Percentiles rank a stretch among this genome's conserved stretches.
Evolutionary conservation across 371 early-diverging fungal species (phyloP).

Genomic region (Mucor circinelloides): DNA sequence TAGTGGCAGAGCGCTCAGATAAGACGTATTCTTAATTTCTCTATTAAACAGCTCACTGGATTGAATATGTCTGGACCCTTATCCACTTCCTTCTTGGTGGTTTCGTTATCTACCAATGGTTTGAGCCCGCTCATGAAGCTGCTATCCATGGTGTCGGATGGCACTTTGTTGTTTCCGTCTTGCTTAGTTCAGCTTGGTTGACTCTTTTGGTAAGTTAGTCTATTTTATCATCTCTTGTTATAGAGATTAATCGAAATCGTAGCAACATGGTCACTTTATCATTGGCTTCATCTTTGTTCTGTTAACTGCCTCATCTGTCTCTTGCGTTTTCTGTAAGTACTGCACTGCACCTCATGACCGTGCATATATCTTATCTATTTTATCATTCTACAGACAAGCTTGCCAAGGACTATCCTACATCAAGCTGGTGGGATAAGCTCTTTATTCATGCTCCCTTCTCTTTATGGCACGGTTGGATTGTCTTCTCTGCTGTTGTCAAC

Average conservation of each 20-base stretch:
- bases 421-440: slow-evolving; percentile 51
- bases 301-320: slow-evolving; percentile 49
- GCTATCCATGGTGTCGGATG: slow-evolving; percentile 66
- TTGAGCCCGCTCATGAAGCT: slow-evolving; percentile 61
- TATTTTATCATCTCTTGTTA: background rate
- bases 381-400: slow-evolving; percentile 43
- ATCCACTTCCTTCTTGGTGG: slow-evolving; percentile 70
- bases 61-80: slow-evolving; percentile 62
- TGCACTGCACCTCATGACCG: background rate
- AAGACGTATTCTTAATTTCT: background rate
- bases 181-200: slow-evolving; percentile 64
- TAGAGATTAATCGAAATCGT: slow-evolving; percentile 14
- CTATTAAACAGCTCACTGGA: slow-evolving; percentile 43
- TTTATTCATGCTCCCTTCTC: slow-evolving; percentile 78
- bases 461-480: slow-evolving; percentile 74
- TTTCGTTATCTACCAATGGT: slow-evolving; percentile 68
- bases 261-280: slow-evolving; percentile 41
- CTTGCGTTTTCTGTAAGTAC: slow-evolving; percentile 53
- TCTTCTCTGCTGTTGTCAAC: slow-evolving; percentile 63
- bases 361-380: slow-evolving; percentile 8
- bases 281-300: slow-evolving; percentile 53
- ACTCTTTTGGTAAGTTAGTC: slow-evolving; percentile 57
- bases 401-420: slow-evolving; percentile 46
- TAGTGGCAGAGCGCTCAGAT: background rate
- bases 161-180: slow-evolving; percentile 66